Percentiles rank a stretch among this genome's conserved stretches.
phyloP scores from a whole-genome alignment of 371 early-diverging fungal species.

The Choanephora cucurbitarum region DNA sequence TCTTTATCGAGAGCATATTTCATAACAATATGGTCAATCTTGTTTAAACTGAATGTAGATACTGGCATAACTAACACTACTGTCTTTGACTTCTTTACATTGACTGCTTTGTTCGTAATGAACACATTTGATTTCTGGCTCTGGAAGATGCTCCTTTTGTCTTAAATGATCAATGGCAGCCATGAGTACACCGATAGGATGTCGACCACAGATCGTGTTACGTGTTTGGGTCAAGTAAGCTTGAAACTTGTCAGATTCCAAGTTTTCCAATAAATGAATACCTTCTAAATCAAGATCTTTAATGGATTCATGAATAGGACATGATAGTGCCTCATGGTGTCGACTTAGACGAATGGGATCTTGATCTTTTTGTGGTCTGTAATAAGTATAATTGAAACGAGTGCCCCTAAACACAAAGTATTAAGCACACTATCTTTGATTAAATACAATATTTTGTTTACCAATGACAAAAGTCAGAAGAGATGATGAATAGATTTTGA shows the following conservation, averaged over 20 bases:
- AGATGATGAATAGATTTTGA: constrained; percentile 81
- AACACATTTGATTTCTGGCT: constrained; percentile 54
- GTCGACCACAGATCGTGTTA: constrained; percentile 95
- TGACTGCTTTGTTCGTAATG: constrained; percentile 84
- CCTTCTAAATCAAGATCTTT: constrained; percentile 77
- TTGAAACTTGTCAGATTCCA: constrained; percentile 62
- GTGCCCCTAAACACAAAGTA: constrained; percentile 46
- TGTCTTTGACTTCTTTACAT: constrained; percentile 52
- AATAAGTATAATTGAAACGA: constrained; percentile 70
- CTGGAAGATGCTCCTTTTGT: constrained; percentile 8
- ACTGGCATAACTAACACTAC: constrained; percentile 79
- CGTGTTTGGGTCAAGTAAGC: constrained; percentile 70
- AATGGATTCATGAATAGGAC: constrained; percentile 75
- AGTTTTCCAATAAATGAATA: constrained; percentile 71
- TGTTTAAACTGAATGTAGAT: constrained; percentile 28
- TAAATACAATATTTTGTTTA: too few species aligned
- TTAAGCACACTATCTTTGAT: background rate
- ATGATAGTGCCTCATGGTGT: constrained; percentile 16
- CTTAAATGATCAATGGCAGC: constrained; percentile 50
- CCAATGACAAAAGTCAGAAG: constrained; percentile 97
- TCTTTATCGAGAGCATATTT: background rate
- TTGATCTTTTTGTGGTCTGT: constrained; percentile 37
- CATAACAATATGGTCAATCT: constrained; percentile 1
- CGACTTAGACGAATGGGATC: background rate
- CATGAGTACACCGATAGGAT: constrained; percentile 86